A percentile compares a stretch with the other conserved stretches of the same genome.
Conservation (phyloP, 768 basidiomycete species). For the Tubosaeta brunneosetosa region DNA sequence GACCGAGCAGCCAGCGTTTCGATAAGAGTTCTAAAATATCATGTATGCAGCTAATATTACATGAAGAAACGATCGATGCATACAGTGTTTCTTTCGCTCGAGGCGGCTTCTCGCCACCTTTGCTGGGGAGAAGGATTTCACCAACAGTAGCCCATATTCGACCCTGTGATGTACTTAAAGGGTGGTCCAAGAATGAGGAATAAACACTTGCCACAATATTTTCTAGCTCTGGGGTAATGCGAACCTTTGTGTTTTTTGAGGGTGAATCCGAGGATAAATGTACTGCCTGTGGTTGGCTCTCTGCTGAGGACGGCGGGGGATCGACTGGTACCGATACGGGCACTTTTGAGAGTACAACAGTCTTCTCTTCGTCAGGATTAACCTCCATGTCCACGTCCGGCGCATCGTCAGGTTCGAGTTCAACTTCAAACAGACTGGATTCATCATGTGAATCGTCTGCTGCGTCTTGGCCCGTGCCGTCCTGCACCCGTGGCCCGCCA, state of each 20-base stretch:
- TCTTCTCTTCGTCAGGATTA: constrained; percentile 26
- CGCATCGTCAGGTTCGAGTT: constrained; percentile 5
- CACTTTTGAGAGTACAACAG: constrained; percentile 27
- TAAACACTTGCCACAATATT: constrained; percentile 50
- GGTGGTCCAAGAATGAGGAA: not conserved
- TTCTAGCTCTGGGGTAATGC: constrained; percentile 60
- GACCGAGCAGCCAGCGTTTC: constrained; percentile 47
- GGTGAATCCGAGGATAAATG: constrained; percentile 12
- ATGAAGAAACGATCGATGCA: constrained; percentile 15
- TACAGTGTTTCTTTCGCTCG: constrained; percentile 61
- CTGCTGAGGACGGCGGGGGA: not conserved
- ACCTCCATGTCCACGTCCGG: constrained; percentile 8
- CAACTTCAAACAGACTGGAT: constrained; percentile 8
- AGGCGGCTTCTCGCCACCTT: constrained; percentile 40
- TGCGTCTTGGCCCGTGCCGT: constrained; percentile 1
- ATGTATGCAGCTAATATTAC: not conserved
- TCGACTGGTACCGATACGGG: not conserved
- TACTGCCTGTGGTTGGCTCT: constrained; percentile 3
- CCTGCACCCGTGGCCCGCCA: not conserved
- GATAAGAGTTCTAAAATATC: constrained; percentile 47
- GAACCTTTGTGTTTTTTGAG: constrained; percentile 36
- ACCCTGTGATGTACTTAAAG: constrained; percentile 34
- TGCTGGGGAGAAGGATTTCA: constrained; percentile 58
- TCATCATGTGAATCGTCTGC: constrained; percentile 11
- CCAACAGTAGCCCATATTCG: constrained; percentile 68